Percentiles rank a stretch among this genome's conserved stretches.
phyloP scores from a whole-genome alignment of 345 rosid genomes.

The Raphanus raphanistrum region DNA sequence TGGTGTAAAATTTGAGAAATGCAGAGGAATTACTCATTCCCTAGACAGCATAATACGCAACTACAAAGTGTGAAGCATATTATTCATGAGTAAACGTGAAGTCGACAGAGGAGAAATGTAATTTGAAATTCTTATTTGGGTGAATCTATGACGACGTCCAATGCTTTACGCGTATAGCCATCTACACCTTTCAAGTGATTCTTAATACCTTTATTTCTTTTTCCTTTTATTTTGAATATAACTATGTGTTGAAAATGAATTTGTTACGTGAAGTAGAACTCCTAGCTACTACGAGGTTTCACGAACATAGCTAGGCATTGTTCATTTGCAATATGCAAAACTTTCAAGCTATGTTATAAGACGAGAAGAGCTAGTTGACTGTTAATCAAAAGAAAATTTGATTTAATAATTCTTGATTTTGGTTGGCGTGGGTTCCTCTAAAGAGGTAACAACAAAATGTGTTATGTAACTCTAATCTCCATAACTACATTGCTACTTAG shows the following conservation, averaged over 20 bases:
- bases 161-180: slow-evolving; percentile 1
- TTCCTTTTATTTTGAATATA: too few relatives aligned
- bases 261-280: background rate
- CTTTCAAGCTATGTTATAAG: background rate
- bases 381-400: background rate
- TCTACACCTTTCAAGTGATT: background rate
- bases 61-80: background rate
- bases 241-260: background rate
- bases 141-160: background rate
- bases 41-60: background rate
- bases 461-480: background rate
- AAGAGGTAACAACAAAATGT: background rate
- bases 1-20: too few relatives aligned
- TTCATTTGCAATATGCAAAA: background rate
- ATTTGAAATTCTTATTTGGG: background rate
- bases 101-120: background rate
- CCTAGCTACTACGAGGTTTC: too few relatives aligned
- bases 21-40: too few relatives aligned
- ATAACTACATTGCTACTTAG: background rate
- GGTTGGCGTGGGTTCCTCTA: background rate
- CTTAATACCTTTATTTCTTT: background rate
- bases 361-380: background rate
- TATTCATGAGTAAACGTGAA: slow-evolving; percentile 17
- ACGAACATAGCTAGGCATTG: background rate
- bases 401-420: background rate